Percentiles rank a stretch among this genome's conserved stretches.
phyloP scores from a whole-genome alignment of 495 filamentous ascomycete species.

The Neurospora sp. region DNA sequence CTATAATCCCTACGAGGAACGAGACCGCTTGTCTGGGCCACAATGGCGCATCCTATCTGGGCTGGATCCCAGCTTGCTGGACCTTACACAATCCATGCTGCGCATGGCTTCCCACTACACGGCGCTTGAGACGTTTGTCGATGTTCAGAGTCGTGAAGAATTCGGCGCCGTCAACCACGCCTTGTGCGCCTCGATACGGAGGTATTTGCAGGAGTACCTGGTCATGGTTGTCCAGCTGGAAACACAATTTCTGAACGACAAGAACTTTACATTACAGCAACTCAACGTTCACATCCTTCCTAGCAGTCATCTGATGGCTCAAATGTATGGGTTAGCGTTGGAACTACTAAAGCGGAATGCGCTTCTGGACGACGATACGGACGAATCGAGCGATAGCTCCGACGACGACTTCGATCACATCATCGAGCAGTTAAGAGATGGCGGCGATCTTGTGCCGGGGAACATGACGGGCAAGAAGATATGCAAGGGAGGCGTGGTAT shows the following conservation, averaged over 20 bases:
- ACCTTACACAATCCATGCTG: slow-evolving; percentile 77
- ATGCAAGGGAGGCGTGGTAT: slow-evolving; percentile 86
- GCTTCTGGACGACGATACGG: slow-evolving; percentile 74
- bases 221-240: slow-evolving; percentile 89
- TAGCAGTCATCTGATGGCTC: slow-evolving; percentile 79
- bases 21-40: slow-evolving; percentile 75
- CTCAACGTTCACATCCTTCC: slow-evolving; percentile 85
- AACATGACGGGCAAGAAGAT: slow-evolving; percentile 81
- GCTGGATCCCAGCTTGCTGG: slow-evolving; percentile 81
- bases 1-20: slow-evolving; percentile 76
- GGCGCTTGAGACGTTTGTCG: slow-evolving; percentile 84
- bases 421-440: slow-evolving; percentile 83
- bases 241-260: slow-evolving; percentile 77
- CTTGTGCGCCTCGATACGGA: slow-evolving; percentile 84
- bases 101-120: slow-evolving; percentile 93
- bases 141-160: slow-evolving; percentile 85
- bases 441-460: slow-evolving; percentile 64
- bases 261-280: slow-evolving; percentile 80
- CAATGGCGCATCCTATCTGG: slow-evolving; percentile 69
- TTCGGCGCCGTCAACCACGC: slow-evolving; percentile 96
- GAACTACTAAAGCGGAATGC: slow-evolving; percentile 83
- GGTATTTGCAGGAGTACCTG: slow-evolving; percentile 84
- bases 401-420: slow-evolving; percentile 59
- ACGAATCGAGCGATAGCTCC: slow-evolving; percentile 72
- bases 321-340: slow-evolving; percentile 76